phyloP scores from a whole-genome alignment of 2,329 filamentous ascomycete genomes.

The Xenosphaeropsis pyriputrescens region DNA sequence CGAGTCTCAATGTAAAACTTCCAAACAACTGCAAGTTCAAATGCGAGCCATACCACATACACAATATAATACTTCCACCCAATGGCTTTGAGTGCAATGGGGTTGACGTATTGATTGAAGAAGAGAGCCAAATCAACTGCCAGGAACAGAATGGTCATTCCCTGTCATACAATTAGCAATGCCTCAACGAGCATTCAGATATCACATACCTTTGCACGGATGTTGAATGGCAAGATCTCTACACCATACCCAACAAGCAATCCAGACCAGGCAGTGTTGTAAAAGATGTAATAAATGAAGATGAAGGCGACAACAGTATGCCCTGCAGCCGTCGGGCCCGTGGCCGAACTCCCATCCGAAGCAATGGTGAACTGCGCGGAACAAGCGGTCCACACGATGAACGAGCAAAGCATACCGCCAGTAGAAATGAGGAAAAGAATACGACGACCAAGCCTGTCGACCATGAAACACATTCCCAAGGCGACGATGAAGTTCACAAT shows the following conservation, averaged over 20 bases:
- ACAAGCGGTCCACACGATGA: constrained; percentile 15
- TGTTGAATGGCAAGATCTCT: constrained; percentile 14
- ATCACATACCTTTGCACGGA: constrained; percentile 17
- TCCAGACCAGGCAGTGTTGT: constrained; percentile 17
- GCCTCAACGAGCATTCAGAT: constrained; percentile 13
- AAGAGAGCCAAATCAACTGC: constrained; percentile 28
- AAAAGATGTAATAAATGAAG: constrained; percentile 31
- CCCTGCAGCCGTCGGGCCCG: constrained; percentile 7
- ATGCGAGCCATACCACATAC: constrained; percentile 19
- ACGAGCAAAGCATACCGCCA: constrained; percentile 15
- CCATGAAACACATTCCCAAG: constrained; percentile 12
- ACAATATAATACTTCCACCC: constrained; percentile 27
- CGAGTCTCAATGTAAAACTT: constrained; percentile 23
- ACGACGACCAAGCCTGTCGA: constrained; percentile 16
- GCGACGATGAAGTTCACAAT: constrained; percentile 13
- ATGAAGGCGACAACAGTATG: constrained; percentile 26
- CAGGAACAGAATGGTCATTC: constrained; percentile 25
- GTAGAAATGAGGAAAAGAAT: constrained; percentile 12
- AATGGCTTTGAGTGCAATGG: constrained; percentile 22
- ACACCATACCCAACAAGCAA: constrained; percentile 12
- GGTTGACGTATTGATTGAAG: constrained; percentile 28
- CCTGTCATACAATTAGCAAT: constrained; percentile 17
- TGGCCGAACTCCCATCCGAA: constrained; percentile 6
- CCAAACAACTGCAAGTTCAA: constrained; percentile 10
- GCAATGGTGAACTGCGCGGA: constrained; percentile 8